Evolutionary conservation across 2,329 filamentous ascomycete genomes (phyloP).

Genomic region (Amauroascus verrucosus): DNA sequence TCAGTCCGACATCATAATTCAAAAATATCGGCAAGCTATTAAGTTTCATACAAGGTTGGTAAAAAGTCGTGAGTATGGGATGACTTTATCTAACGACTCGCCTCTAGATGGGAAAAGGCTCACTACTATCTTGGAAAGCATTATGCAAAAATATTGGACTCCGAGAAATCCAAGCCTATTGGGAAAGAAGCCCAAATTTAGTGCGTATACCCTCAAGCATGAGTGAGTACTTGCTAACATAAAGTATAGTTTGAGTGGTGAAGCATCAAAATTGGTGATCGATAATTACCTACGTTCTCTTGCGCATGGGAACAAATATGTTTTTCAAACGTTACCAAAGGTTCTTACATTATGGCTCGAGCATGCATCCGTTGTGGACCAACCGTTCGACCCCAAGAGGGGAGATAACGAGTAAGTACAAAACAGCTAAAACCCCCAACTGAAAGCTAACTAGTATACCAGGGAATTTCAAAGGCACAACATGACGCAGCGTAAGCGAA

Average conservation of each 20-base stretch:
- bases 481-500: slow-evolving; percentile 46
- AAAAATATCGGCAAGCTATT: slow-evolving; percentile 69
- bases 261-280: slow-evolving; percentile 77
- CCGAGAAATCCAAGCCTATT: slow-evolving; percentile 65
- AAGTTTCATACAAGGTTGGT: slow-evolving; percentile 31
- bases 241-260: slow-evolving; percentile 54
- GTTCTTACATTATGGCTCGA: slow-evolving; percentile 91
- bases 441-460: slow-evolving; percentile 12
- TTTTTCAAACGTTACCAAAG: slow-evolving; percentile 87
- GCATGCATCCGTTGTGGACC: slow-evolving; percentile 65
- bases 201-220: slow-evolving; percentile 21
- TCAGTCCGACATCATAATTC: slow-evolving; percentile 65
- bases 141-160: slow-evolving; percentile 91
- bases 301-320: slow-evolving; percentile 82
- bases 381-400: slow-evolving; percentile 43
- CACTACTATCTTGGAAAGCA: slow-evolving; percentile 95
- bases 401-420: slow-evolving; percentile 36
- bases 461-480: slow-evolving; percentile 41
- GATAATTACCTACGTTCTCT: slow-evolving; percentile 87
- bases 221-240: slow-evolving; percentile 5
- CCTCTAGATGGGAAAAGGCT: slow-evolving; percentile 74
- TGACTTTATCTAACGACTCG: slow-evolving; percentile 10
- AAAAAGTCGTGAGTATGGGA: background rate
- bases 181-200: slow-evolving; percentile 68
- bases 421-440: background rate